Conservation (phyloP, 352 stramenopile genomes). For the Phytophthora crassamura region DNA sequence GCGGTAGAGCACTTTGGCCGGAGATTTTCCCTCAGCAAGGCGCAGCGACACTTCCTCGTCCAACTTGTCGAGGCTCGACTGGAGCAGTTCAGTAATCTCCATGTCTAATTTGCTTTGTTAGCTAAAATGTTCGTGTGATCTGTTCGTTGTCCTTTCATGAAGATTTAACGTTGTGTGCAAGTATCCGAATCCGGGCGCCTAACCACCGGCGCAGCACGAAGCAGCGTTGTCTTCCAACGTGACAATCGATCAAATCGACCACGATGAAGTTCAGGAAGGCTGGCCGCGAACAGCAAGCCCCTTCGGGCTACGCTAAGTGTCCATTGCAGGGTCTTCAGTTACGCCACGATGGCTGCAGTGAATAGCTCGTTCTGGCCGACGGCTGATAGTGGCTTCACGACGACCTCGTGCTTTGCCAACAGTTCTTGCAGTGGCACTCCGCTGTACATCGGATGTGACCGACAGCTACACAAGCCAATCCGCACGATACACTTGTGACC, state of each 20-base stretch:
- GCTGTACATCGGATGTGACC: not conserved
- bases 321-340: no score
- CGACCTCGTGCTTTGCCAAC: not conserved
- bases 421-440: not conserved
- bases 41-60: constrained; percentile 39
- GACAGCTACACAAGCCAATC: not conserved
- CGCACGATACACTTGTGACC: not conserved
- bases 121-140: no score
- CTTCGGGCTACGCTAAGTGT: not conserved
- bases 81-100: constrained; percentile 62
- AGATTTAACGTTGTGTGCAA: no score
- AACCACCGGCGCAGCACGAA: no score
- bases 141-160: no score
- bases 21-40: constrained; percentile 30
- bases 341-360: no score
- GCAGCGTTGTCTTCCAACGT: no score
- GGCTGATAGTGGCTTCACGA: not conserved
- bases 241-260: no score
- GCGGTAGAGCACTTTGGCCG: constrained; percentile 39
- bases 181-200: no score
- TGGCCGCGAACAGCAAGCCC: no score
- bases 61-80: constrained; percentile 39
- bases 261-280: no score
- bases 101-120: constrained; percentile 54
- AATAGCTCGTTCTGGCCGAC: not conserved